A percentile compares a stretch with the other conserved stretches of the same genome.
phyloP scores from a whole-genome alignment of 225 moss, liverwort and hornwort genomes.

The Pseudisothecium myosuroides region DNA sequence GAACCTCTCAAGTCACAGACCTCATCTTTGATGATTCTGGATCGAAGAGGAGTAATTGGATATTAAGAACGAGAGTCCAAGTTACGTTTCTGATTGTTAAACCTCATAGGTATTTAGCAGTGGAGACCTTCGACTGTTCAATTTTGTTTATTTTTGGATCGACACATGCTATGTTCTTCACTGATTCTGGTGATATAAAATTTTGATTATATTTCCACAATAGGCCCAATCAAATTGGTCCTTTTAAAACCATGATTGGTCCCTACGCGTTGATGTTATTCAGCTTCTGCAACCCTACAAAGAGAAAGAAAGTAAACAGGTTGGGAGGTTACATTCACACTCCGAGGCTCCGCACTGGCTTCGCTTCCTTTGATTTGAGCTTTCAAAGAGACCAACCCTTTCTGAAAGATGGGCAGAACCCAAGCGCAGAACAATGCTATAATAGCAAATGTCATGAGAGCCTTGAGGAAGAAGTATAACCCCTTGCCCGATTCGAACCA shows the following conservation, averaged over 20 bases:
- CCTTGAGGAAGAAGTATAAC: constrained; percentile 10
- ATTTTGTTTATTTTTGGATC: neutral
- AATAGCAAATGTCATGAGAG: constrained; percentile 5
- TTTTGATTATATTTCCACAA: neutral
- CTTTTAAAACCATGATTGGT: too few species aligned
- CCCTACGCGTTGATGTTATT: neutral
- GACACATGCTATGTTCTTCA: neutral
- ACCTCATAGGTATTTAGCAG: neutral
- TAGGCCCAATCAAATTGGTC: neutral
- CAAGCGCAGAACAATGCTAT: constrained; percentile 13
- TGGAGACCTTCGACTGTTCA: neutral
- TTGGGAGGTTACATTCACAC: constrained; percentile 18
- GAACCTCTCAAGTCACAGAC: neutral
- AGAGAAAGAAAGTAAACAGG: neutral
- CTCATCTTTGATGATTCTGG: neutral
- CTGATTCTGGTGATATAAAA: neutral
- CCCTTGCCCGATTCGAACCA: constrained; percentile 32
- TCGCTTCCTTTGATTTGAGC: neutral
- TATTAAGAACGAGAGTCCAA: neutral
- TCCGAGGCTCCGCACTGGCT: constrained; percentile 5
- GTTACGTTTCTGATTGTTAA: neutral
- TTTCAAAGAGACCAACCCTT: constrained; percentile 6
- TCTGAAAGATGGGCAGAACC: constrained; percentile 19
- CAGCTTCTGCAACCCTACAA: neutral
- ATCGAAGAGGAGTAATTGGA: neutral